Evolutionary conservation across 2,329 filamentous ascomycete genomes (phyloP), one percentile per base, ranked within the genome.

Genomic region (Fusarium xylarioides): DNA sequence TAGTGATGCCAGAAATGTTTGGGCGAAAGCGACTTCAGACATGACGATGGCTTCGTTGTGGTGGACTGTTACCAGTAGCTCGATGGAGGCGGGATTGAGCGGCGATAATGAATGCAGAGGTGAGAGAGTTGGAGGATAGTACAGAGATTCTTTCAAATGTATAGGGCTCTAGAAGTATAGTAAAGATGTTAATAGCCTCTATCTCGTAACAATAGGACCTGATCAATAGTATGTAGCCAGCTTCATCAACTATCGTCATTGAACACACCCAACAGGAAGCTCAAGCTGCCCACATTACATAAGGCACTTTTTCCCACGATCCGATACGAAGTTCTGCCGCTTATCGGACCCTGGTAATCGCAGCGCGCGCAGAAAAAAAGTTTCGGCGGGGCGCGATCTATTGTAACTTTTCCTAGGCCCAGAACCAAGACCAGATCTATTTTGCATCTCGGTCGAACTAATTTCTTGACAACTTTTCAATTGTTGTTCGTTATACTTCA

Each of bases 11-110:
- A 99, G 91, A 83, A 97, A 98, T 37, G 90, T 87, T 83, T 93
- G 94, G 76, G 94, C 92, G 82, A 98, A 98, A 56, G 90, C 85
- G 68, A 95, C 83, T 87, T 98, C 95, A n/a, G 92, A 88, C 92
- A 95, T 95, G 74, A 68, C 80, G 79, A 73, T 62, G 66, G 68
- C 56, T 53, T 73, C 59, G 59, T 65, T 28, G 43, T 56, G 30
- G 40, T 42, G 37, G 40, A 28, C 32, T 69, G 46, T 42, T 44
- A 28, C 26, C 7, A 28, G 26, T 28, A 56, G 66, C 58, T 74
- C 34, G 52, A 74, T 43, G 46, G 68, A 73, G 75, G 75, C 65
- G 73, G 76, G 76, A 76, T 75, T 68, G 66, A 70, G 62, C 42
- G 58, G 42, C 40, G 37, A 44, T 53, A 53, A 44, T 21, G 18